Conservation (phyloP, 495 filamentous ascomycete species). For the Sporormia fimetaria region DNA sequence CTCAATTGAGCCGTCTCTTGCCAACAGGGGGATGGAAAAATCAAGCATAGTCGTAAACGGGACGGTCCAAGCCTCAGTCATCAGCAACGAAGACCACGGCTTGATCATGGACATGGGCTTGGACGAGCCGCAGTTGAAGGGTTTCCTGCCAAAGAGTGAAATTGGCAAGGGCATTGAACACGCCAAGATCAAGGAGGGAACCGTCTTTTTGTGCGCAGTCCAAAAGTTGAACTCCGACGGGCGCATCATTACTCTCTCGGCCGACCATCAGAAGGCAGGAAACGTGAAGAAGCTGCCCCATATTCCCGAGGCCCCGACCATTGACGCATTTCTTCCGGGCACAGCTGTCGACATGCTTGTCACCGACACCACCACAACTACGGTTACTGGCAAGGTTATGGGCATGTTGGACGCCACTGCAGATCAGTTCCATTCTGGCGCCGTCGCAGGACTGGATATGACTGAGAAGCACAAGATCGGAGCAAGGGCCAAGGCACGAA, state of each 20-base stretch:
- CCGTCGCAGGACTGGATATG: conserved; percentile 52
- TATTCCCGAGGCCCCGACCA: conserved; percentile 65
- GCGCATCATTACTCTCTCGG: conserved; percentile 77
- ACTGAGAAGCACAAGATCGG: conserved; percentile 65
- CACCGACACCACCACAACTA: conserved; percentile 50
- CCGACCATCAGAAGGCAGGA: conserved; percentile 51
- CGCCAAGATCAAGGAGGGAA: conserved; percentile 58
- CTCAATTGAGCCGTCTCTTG: conserved; percentile 59
- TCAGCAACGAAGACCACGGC: conserved; percentile 90
- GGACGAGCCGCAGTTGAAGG: conserved; percentile 51
- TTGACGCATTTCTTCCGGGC: conserved; percentile 82
- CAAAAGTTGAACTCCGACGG: conserved; percentile 63
- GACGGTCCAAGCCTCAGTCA: conserved; percentile 75
- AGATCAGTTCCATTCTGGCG: conserved; percentile 77
- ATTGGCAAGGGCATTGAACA: conserved; percentile 49
- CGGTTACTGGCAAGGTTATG: conserved; percentile 80
- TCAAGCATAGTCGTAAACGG: conserved; percentile 58
- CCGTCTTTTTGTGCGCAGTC: conserved; percentile 72
- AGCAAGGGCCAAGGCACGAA: conserved; percentile 70
- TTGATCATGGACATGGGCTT: conserved; percentile 86
- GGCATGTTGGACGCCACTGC: conserved; percentile 80
- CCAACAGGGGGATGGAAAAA: conserved; percentile 61
- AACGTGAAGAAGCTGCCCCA: conserved; percentile 61
- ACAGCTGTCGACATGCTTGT: conserved; percentile 78
- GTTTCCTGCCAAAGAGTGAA: conserved; percentile 85